Base-by-base conservation (phyloP, 495 filamentous ascomycete genomes). In the Alectoria sarmentosa region DNA sequence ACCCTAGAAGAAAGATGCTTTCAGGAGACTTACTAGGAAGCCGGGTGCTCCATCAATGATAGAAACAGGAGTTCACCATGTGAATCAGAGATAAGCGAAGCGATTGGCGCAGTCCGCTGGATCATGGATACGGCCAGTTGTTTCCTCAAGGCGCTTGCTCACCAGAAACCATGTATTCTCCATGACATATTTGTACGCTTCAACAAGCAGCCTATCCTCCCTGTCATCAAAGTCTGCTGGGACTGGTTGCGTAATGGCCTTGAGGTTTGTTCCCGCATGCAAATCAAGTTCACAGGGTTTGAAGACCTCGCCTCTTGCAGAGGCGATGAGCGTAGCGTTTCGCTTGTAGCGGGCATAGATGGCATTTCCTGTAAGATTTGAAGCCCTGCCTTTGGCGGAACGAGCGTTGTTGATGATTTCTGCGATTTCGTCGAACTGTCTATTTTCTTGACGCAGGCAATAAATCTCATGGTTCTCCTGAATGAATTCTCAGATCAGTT, bases 301-400 rank as follows among this genome's bases (percentile, higher is more conserved):
- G 44, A 57, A 74, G 37, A 58, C 52, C 30, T 74, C 69, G 26
- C 73, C 73, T 1, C 49, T 46, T 36, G 57, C 41, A 38, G 65
- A 58, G 14, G 73, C 73, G 36, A 74, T 69, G 10, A 60, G 42
- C 10, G 66, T 67, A 5, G 57, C 60, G 54, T 75, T 75, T 54
- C 74, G 73, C 21, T 70, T 67, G 65, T 73, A 76, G 52, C 73
- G 73, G 10, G 39, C 59, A 58, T 76, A 76, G 28, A 73, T 69
- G 0, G 70, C 70, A 10, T 72, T 63, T 14, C 65, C 59, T 13
- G 73, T 73, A 19, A 74, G 55, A 10, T 32, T 63, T 21, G 65
- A 15, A 26, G 37, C 10, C 39, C 63, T 37, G 60, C 71, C 71
- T 21, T 26, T n/a, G 32, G 49, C 52, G 60, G 62, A 41, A 30